Evolutionary conservation across 164 flowering plant species (phyloP).

Genomic region (Dillenia suffruticosa): DNA sequence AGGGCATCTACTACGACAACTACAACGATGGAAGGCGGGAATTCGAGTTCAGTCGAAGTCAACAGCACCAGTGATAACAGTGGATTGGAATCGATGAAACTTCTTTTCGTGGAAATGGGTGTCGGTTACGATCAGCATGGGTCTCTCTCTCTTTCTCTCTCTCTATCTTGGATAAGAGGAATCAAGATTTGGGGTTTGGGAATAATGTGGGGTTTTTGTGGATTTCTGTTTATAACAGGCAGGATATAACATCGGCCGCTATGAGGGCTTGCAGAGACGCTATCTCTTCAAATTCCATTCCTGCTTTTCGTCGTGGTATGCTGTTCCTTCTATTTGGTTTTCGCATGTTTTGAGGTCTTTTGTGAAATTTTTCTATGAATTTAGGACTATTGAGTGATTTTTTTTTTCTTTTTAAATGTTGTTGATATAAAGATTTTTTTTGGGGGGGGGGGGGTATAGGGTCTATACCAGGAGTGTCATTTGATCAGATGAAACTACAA

Average conservation of each 20-base stretch:
- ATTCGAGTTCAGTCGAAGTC: no score
- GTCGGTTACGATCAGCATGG: constrained; percentile 98
- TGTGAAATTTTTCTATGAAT: neutral
- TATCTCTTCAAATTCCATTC: constrained; percentile 89
- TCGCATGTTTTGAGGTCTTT: neutral
- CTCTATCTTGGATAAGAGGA: no score
- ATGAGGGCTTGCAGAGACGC: constrained; percentile 95
- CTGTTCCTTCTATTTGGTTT: neutral
- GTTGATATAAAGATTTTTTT: neutral
- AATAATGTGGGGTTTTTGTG: neutral
- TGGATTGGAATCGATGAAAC: constrained; percentile 28
- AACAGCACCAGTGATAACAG: neutral
- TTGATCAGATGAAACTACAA: constrained; percentile 83
- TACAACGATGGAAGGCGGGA: no score
- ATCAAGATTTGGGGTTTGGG: neutral
- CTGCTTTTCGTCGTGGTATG: constrained; percentile 86
- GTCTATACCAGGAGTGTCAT: constrained; percentile 83
- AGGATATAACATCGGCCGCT: constrained; percentile 83
- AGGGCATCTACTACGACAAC: no score
- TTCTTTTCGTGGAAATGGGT: constrained; percentile 96
- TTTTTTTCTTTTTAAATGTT: neutral
- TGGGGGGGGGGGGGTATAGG: constrained; percentile 45
- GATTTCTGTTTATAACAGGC: constrained; percentile 34
- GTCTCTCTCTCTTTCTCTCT: constrained; percentile 20
- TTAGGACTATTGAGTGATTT: neutral